A percentile compares a stretch with the other conserved stretches of the same genome.
Evolutionary conservation across 805 yeast species (phyloP).

Genomic region (Saturnispora serradocipensis): DNA sequence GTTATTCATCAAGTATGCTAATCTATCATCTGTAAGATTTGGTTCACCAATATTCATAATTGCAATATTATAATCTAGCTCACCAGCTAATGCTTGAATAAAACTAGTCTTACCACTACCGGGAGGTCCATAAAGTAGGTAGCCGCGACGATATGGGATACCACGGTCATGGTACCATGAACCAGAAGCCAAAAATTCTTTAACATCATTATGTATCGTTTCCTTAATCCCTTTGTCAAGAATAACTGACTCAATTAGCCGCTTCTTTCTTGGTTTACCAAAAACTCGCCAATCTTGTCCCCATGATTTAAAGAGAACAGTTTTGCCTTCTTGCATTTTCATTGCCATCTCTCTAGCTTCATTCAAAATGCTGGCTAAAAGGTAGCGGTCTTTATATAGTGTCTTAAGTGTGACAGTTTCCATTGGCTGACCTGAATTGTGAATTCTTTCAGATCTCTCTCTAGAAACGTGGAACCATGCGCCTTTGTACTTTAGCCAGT

Average conservation of each 20-base stretch:
- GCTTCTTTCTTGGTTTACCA: slow-evolving; percentile 87
- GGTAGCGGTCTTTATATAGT: slow-evolving; percentile 63
- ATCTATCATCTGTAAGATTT: slow-evolving; percentile 86
- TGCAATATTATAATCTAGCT: slow-evolving; percentile 90
- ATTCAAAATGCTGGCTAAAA: slow-evolving; percentile 55
- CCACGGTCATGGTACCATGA: slow-evolving; percentile 94
- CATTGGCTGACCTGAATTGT: slow-evolving; percentile 90
- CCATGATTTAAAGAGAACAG: slow-evolving; percentile 89
- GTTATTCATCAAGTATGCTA: slow-evolving; percentile 93
- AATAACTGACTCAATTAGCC: slow-evolving; percentile 78
- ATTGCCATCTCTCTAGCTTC: slow-evolving; percentile 85
- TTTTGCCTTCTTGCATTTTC: slow-evolving; percentile 80
- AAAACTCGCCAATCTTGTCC: slow-evolving; percentile 99
- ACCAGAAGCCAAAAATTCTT: slow-evolving; percentile 70
- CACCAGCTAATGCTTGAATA: slow-evolving; percentile 95
- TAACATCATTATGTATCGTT: slow-evolving; percentile 57
- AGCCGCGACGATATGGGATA: slow-evolving; percentile 95
- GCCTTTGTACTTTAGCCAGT: slow-evolving; percentile 73
- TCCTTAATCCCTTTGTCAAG: slow-evolving; percentile 70
- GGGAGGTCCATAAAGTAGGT: slow-evolving; percentile 91
- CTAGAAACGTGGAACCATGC: slow-evolving; percentile 84
- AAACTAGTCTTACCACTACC: slow-evolving; percentile 95
- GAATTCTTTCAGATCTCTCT: slow-evolving; percentile 80
- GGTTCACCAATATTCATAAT: slow-evolving; percentile 84
- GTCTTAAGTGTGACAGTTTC: slow-evolving; percentile 95